phyloP scores from a whole-genome alignment of 495 filamentous ascomycete species.

The Aspergillus funiculosus region DNA sequence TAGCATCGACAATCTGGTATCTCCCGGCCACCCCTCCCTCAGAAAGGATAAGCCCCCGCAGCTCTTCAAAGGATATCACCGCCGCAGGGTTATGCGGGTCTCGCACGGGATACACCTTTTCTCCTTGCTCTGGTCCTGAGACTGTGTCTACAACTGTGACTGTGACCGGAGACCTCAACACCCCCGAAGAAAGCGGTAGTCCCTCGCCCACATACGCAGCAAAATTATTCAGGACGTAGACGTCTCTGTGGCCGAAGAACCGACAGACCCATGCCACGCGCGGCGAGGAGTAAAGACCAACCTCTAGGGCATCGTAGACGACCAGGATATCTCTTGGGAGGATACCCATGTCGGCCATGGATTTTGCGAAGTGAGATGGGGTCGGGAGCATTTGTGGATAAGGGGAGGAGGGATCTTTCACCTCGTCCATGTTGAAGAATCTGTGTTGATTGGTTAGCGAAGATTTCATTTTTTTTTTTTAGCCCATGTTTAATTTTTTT shows the following conservation, averaged over 20 bases:
- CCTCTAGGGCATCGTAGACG: constrained; percentile 28
- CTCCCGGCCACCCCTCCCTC: neutral
- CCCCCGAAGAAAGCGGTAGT: constrained; percentile 7
- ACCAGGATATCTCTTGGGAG: constrained; percentile 26
- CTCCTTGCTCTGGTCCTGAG: no score
- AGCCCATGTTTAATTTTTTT: neutral
- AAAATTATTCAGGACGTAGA: constrained; percentile 35
- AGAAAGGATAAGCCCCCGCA: constrained; percentile 8
- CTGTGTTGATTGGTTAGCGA: constrained; percentile 11
- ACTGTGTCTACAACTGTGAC: no score
- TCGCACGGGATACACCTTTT: constrained; percentile 9
- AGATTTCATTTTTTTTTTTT: no score
- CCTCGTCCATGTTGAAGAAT: constrained; percentile 31
- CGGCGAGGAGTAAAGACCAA: constrained; percentile 28
- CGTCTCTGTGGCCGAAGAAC: constrained; percentile 23
- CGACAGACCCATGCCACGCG: constrained; percentile 29
- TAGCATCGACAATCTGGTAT: constrained; percentile 22
- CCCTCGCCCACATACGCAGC: constrained; percentile 18
- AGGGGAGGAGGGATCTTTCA: constrained; percentile 19
- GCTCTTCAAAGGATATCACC: constrained; percentile 23
- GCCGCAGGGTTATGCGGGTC: neutral
- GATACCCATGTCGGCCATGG: constrained; percentile 22
- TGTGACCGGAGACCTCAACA: neutral
- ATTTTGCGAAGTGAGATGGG: constrained; percentile 17
- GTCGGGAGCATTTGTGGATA: constrained; percentile 30